Base-by-base conservation (phyloP, 2,329 filamentous ascomycete species). In the Grosmannia clavigera region DNA sequence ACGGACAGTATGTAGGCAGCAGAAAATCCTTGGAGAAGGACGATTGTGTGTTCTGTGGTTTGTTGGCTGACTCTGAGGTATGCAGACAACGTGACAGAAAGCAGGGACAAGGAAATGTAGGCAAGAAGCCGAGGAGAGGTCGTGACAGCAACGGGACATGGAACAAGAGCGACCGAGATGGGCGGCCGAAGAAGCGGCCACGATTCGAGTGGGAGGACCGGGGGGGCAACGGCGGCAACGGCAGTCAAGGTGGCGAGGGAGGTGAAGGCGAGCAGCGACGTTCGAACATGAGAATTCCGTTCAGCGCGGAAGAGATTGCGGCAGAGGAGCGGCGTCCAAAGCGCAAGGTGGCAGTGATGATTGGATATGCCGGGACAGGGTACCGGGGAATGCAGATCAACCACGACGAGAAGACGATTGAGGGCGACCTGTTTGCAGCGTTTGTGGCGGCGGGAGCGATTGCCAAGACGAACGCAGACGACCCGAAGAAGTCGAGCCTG, bases 351-450 rank as follows among this genome's bases (percentile, higher is more conserved):
- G 94, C 92, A 50, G 91, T 99, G 38, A 77, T 97, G 78, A 86
- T 99, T 67, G 94, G 94, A 19, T 99, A 99, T 73, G 91, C 92
- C 6, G 94, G 94, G 57, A 96, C 90, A 11, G 94, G 94, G 19
- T 99, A 99, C 78, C 92, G 90, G 75, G 94, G 94, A 68, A 95
- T 99, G 86, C 94, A 99, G 75, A 88, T 99, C 70, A 85, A 86
- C 71, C 79, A 79, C 67, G 75, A 84, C 64, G 85, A 96, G 70
- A 92, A 91, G 75, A 99, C 92, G 0, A 97, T 99, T 64, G 94
- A 99, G 75, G 89, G 92, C 52, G 94, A 99, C 67, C 78, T 99
- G 3, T 99, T 99, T 75, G 83, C 84, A 38, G 94, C 94, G 3
- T 92, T 99, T 67, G 87, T 99, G 63, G 84, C 85, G 3, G 92